Evolutionary conservation across 371 early-diverging fungal genomes (phyloP).

Genomic region (Dinochytrium kinnereticum): DNA sequence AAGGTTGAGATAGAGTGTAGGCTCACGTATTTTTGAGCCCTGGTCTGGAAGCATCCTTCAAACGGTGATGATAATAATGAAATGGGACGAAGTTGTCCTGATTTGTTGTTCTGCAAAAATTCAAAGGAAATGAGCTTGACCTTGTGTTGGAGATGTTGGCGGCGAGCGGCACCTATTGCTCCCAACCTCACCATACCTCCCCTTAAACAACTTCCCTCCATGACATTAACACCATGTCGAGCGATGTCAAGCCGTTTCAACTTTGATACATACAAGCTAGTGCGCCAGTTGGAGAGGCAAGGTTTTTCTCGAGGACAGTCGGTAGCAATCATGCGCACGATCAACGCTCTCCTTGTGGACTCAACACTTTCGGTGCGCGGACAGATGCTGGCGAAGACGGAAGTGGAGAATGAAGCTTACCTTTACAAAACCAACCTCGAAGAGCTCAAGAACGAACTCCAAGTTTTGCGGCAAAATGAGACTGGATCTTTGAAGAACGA

Average conservation of each 20-base stretch:
- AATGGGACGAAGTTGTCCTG: no score
- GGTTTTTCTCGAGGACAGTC: constrained; percentile 75
- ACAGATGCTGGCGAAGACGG: constrained; percentile 28
- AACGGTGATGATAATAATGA: no score
- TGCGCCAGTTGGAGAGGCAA: constrained; percentile 63
- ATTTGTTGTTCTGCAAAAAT: no score
- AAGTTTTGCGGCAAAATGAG: constrained; percentile 85
- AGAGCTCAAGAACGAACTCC: constrained; percentile 60
- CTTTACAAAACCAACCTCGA: constrained; percentile 49
- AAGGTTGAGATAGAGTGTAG: neutral
- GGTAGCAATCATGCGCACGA: constrained; percentile 72
- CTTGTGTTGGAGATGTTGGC: no score
- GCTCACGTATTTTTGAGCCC: constrained; percentile 12
- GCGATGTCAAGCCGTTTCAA: constrained; percentile 6
- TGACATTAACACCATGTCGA: no score
- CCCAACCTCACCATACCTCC: no score
- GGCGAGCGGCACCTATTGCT: no score
- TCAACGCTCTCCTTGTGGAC: constrained; percentile 67
- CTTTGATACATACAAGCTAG: constrained; percentile 65
- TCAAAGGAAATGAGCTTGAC: no score
- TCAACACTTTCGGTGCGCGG: constrained; percentile 23
- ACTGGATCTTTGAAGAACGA: constrained; percentile 77
- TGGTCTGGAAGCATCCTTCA: neutral
- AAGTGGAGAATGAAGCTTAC: constrained; percentile 47
- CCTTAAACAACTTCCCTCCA: no score